Evolutionary conservation across 495 filamentous ascomycete species (phyloP).

Genomic region (Aspergillus avenaceus): DNA sequence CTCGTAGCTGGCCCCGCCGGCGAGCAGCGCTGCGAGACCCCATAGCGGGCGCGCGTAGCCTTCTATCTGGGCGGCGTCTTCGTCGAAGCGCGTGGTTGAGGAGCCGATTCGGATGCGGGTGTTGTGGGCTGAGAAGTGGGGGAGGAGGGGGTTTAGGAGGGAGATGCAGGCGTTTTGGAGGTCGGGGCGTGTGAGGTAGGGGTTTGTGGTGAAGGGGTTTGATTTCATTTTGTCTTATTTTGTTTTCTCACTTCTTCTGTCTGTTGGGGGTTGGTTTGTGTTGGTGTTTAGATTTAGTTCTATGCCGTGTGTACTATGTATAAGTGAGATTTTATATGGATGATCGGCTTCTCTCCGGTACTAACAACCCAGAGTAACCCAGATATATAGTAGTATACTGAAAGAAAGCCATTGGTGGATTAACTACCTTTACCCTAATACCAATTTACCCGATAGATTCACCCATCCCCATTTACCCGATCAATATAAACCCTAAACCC

Average conservation of each 20-base stretch:
- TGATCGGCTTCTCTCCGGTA: too few relatives aligned
- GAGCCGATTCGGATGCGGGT: constrained; percentile 58
- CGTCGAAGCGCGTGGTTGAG: constrained; percentile 67
- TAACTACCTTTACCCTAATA: too few relatives aligned
- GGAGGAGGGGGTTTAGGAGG: constrained; percentile 58
- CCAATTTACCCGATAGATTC: not conserved
- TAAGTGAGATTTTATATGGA: too few relatives aligned
- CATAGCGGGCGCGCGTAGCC: constrained; percentile 71
- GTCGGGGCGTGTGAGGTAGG: constrained; percentile 39
- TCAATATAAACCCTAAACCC: too few relatives aligned
- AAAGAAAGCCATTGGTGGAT: not conserved
- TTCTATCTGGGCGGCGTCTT: constrained; percentile 72
- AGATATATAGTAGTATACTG: too few relatives aligned
- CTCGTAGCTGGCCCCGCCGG: constrained; percentile 59
- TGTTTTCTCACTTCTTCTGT: too few relatives aligned
- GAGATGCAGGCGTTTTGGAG: constrained; percentile 55
- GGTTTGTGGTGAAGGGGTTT: constrained; percentile 28
- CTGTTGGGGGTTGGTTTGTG: too few relatives aligned
- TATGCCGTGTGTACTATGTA: too few relatives aligned
- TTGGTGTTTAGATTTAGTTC: too few relatives aligned
- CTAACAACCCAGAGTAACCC: too few relatives aligned
- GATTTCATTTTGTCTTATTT: too few relatives aligned
- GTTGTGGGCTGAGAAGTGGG: constrained; percentile 57
- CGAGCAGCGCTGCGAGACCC: constrained; percentile 66
- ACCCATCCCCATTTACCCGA: too few relatives aligned